These are phyloP conservation scores for Allium sativum DNA, from an alignment of 106 monocot species.

Conservation along the genomic window DNA sequence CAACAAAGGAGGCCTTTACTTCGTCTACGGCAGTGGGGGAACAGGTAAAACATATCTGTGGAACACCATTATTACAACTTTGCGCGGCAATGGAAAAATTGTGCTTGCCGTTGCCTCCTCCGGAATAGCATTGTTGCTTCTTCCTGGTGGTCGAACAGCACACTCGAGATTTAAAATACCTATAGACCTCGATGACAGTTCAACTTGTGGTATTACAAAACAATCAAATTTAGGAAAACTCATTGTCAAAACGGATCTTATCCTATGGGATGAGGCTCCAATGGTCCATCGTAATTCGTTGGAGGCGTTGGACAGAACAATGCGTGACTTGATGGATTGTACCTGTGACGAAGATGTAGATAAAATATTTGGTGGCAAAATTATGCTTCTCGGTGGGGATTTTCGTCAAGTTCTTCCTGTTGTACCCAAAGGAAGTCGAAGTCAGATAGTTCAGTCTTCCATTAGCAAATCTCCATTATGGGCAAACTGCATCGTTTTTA, in stretches of 20 bases:
- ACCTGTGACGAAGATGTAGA: too few relatives aligned
- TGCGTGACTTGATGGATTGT: conserved; percentile 2
- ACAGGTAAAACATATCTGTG: conserved; percentile 23
- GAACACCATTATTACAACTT: conserved; percentile 2
- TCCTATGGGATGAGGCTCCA: conserved; percentile 7
- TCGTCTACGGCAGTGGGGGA: conserved; percentile 7
- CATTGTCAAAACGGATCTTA: conserved; percentile 1
- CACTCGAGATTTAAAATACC: conserved; percentile 27
- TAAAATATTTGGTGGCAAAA: too few relatives aligned
- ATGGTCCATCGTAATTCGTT: conserved; percentile 14
- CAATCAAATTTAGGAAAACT: conserved; percentile 2
- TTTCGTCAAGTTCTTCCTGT: conserved; percentile 21
- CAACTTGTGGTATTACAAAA: conserved; percentile 12
- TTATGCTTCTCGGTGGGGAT: conserved; percentile 14
- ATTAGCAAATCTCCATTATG: not conserved
- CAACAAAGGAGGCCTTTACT: not conserved
- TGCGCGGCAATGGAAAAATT: conserved; percentile 5
- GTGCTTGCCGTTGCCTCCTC: conserved; percentile 18
- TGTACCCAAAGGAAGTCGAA: conserved; percentile 1
- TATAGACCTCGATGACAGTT: conserved; percentile 3
- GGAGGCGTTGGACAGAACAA: conserved; percentile 14
- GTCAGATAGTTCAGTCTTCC: conserved; percentile 2
- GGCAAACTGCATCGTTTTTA: not conserved
- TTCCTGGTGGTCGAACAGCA: conserved; percentile 19
- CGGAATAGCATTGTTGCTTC: conserved; percentile 7